Evolutionary conservation across 139 green algal species (phyloP), one percentile per base, ranked within the genome.

Genomic region (Auxenochlorella pyrenoidosa): DNA sequence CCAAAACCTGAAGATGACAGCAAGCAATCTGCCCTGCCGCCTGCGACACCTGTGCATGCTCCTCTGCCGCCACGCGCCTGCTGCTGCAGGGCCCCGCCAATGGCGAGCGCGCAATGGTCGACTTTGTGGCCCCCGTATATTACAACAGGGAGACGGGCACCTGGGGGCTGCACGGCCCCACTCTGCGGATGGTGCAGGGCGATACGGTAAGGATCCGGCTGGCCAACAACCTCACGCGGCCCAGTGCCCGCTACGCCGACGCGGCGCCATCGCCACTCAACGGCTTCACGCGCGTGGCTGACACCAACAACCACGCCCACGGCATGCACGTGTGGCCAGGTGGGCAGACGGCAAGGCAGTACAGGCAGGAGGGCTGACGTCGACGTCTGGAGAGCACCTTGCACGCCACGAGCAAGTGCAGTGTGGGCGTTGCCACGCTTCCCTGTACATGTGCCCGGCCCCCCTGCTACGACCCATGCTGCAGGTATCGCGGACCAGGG

Each of bases 151-250:
- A n/a, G 8, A 32, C 44, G 0, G 75, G 44, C 43, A 28, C 10
- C 2, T 24, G 43, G 6, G 38, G 30, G 44, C 30, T 82, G 44
- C 32, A 30, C 21, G 75, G 75, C 28, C 75, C 75, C 75, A 82
- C 44, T 8, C 44, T 82, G 44, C 75, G 75, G 15, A 28, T 82
- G 43, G 24, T 44, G 5, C 30, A 38, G 16, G 75, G 75, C 32
- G 75, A 82, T 28, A 60, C 58, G 19, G 22, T 41, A 19, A 72
- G 15, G 32, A 58, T 70, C 34, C 41, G 36, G 32, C 36, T 84
- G 54, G 12, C 32, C 54, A 84, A 71, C 78, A 84, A 71, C 78
- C 51, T 84, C n/a, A 84, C 44, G 24, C 13, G 16, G 44, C 43
- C 44, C n/a, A n/a, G n/a, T n/a, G 30, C 54, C 26, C 12, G 47